Evolutionary conservation across 495 filamentous ascomycete species (phyloP).

Genomic region (Endocarpon pusillum): DNA sequence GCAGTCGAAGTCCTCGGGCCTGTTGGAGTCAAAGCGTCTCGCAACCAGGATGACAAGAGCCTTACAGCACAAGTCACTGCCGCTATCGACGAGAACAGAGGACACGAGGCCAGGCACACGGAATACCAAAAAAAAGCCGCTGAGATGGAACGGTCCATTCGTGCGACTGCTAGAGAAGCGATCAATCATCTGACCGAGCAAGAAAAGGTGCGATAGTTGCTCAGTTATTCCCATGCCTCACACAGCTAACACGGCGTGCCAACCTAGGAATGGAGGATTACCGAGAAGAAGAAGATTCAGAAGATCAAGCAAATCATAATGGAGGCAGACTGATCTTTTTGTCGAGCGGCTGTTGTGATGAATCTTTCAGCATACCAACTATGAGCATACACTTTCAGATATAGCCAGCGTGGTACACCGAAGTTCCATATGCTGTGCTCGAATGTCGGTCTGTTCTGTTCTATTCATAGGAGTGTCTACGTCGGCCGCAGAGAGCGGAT

Average conservation of each 20-base stretch:
- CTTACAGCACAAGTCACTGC: neutral
- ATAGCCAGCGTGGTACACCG: neutral
- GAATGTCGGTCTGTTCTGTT: neutral
- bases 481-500: too few species aligned
- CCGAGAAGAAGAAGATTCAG: neutral
- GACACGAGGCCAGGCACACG: neutral
- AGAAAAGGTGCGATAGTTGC: neutral
- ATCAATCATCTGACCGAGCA: neutral
- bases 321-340: neutral
- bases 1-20: constrained; percentile 4
- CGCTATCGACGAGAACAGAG: neutral
- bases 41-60: neutral
- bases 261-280: neutral
- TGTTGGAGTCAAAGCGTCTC: neutral
- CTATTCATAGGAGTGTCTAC: neutral
- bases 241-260: neutral
- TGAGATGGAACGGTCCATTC: neutral
- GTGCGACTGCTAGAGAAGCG: neutral
- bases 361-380: too few species aligned
- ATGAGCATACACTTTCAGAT: too few species aligned
- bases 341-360: too few species aligned
- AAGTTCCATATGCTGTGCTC: neutral
- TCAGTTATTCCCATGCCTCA: neutral
- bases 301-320: neutral
- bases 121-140: neutral